A percentile compares a stretch with the other conserved stretches of the same genome.
These are phyloP conservation scores for Tetracladium marchalianum DNA, from an alignment of 495 filamentous ascomycete species.

Conservation along the genomic window DNA sequence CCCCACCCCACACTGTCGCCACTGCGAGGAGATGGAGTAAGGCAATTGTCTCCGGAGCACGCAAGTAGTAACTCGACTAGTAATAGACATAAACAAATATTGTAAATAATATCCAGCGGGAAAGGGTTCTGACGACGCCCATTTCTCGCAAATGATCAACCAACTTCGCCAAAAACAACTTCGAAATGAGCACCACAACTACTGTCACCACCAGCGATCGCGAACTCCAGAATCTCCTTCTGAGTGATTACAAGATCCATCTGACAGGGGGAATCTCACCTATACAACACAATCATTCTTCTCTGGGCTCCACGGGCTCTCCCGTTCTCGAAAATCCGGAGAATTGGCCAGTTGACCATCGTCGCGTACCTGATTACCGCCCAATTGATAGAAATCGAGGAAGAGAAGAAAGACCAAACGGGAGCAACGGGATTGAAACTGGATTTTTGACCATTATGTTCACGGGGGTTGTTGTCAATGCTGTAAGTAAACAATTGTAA, in stretches of 20 bases:
- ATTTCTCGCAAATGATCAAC: slow-evolving; percentile 22
- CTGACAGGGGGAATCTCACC: slow-evolving; percentile 2
- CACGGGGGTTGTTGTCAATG: slow-evolving; percentile 39
- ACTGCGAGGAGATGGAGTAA: background rate
- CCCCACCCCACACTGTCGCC: background rate
- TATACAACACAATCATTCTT: too few relatives aligned
- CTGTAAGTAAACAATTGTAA: slow-evolving; percentile 40
- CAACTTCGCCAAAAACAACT: slow-evolving; percentile 18
- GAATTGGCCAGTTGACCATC: slow-evolving; percentile 36
- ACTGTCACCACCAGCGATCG: background rate
- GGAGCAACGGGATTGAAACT: slow-evolving; percentile 30
- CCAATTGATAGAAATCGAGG: slow-evolving; percentile 37
- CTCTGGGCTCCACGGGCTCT: too few relatives aligned
- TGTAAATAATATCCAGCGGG: too few relatives aligned
- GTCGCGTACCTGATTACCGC: slow-evolving; percentile 38
- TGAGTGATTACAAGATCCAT: slow-evolving; percentile 8
- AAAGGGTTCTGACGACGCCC: too few relatives aligned
- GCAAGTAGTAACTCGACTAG: too few relatives aligned
- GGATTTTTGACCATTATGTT: slow-evolving; percentile 43
- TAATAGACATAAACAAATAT: slow-evolving; percentile 2
- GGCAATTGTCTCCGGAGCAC: background rate
- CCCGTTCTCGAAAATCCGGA: slow-evolving; percentile 21
- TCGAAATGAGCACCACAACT: background rate
- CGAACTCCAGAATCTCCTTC: slow-evolving; percentile 1
- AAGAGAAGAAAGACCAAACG: slow-evolving; percentile 28